Evolutionary conservation across 1,284 basidiomycete genomes (phyloP).

Genomic region (Trichosporon asahii): DNA sequence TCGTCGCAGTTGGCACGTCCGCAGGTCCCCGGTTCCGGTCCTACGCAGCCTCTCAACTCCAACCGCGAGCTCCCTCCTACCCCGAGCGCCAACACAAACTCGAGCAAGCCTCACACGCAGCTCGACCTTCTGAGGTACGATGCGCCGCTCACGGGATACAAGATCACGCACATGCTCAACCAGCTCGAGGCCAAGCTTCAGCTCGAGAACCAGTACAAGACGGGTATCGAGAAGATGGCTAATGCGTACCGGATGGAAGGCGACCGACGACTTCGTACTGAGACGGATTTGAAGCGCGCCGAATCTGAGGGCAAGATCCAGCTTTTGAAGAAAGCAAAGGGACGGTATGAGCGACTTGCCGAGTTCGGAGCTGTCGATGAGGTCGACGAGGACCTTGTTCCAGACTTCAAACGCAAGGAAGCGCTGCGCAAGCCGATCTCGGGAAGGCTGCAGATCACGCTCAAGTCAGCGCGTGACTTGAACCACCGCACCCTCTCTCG

Average conservation of each 20-base stretch:
- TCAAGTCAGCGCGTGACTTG: slow-evolving; percentile 86
- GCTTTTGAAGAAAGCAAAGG: slow-evolving; percentile 83
- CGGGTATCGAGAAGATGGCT: slow-evolving; percentile 98
- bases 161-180: slow-evolving; percentile 97
- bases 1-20: not conserved
- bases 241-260: slow-evolving; percentile 90
- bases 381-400: slow-evolving; percentile 64
- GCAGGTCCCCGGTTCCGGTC: not conserved
- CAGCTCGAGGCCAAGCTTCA: slow-evolving; percentile 99
- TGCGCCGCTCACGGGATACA: slow-evolving; percentile 90
- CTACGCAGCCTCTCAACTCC: slow-evolving; percentile 16
- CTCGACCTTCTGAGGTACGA: slow-evolving; percentile 93
- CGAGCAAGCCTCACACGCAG: slow-evolving; percentile 35
- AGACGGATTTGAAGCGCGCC: slow-evolving; percentile 88
- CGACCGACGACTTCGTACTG: slow-evolving; percentile 85
- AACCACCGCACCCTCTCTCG: slow-evolving; percentile 84
- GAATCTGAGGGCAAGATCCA: slow-evolving; percentile 97
- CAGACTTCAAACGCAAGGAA: slow-evolving; percentile 84
- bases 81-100: slow-evolving; percentile 12
- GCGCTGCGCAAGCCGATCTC: slow-evolving; percentile 89
- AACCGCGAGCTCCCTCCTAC: slow-evolving; percentile 17
- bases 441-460: slow-evolving; percentile 83
- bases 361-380: slow-evolving; percentile 80
- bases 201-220: slow-evolving; percentile 97
- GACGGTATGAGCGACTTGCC: slow-evolving; percentile 93